phyloP scores from a whole-genome alignment of 345 rosid genomes.

The rapeseed (Brassica napus) region DNA sequence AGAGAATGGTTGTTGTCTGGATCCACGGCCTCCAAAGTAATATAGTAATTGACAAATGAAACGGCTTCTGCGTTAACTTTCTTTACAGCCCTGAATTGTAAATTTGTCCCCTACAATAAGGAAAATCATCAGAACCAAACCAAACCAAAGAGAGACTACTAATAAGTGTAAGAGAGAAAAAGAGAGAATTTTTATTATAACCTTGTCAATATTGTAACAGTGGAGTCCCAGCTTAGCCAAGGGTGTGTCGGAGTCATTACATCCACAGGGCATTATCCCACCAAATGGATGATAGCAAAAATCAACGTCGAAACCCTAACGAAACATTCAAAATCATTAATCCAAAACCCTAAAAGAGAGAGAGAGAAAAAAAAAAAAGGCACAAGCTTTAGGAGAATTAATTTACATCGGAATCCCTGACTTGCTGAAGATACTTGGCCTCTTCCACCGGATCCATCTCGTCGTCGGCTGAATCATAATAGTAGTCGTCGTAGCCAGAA shows the following conservation, averaged over 20 bases:
- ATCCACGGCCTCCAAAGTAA: neutral
- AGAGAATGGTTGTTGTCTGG: neutral
- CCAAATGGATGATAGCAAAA: neutral
- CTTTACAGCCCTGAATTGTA: neutral
- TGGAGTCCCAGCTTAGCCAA: neutral
- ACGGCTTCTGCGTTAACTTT: neutral
- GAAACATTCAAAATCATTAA: neutral
- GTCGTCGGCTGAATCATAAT: neutral
- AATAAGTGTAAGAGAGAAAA: too few relatives aligned
- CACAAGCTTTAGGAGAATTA: neutral
- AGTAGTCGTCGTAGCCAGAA: neutral
- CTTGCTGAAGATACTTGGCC: neutral
- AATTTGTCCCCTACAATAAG: neutral
- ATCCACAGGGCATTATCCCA: neutral
- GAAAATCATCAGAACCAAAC: neutral
- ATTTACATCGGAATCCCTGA: neutral
- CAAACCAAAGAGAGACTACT: neutral
- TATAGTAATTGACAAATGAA: neutral
- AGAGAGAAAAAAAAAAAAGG: neutral
- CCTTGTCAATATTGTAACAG: neutral
- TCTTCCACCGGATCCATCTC: neutral
- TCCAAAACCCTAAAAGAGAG: neutral
- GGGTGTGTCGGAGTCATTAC: neutral
- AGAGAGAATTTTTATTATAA: neutral
- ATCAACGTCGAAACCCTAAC: neutral